phyloP scores from a whole-genome alignment of 139 green algal species.

The Ulvella scutata region DNA sequence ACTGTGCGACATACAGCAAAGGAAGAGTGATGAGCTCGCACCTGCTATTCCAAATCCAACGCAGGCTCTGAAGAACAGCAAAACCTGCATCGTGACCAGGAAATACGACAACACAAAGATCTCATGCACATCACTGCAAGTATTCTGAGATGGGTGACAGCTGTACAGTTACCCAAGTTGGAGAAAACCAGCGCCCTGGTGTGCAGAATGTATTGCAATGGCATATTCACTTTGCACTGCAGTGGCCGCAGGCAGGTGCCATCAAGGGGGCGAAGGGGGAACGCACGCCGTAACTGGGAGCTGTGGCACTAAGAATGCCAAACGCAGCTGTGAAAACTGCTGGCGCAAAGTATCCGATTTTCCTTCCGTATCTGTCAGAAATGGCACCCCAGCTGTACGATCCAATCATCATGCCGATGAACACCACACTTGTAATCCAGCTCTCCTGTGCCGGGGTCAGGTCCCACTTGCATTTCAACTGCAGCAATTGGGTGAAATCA shows the following conservation, averaged over 20 bases:
- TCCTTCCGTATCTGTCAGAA: constrained; percentile 30
- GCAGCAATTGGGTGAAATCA: not conserved
- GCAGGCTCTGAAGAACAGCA: constrained; percentile 10
- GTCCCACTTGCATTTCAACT: constrained; percentile 42
- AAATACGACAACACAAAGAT: too few species aligned
- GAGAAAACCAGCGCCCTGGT: too few species aligned
- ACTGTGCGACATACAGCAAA: too few species aligned
- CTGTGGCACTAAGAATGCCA: constrained; percentile 27
- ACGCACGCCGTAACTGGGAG: constrained; percentile 32
- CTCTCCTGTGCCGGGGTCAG: constrained; percentile 29
- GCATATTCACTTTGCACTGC: too few species aligned
- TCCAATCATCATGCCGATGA: constrained; percentile 56
- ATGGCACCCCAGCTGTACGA: constrained; percentile 45
- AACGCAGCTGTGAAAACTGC: constrained; percentile 32
- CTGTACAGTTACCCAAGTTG: too few species aligned
- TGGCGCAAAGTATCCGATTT: constrained; percentile 27
- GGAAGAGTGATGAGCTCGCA: too few species aligned
- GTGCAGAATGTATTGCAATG: too few species aligned
- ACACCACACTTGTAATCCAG: constrained; percentile 41
- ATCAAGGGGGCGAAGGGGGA: not conserved
- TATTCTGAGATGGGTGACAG: too few species aligned
- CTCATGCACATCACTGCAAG: too few species aligned
- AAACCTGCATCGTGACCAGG: constrained; percentile 1
- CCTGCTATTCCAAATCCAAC: constrained; percentile 18
- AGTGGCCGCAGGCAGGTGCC: not conserved